Conservation (phyloP, 2,329 filamentous ascomycete genomes). For the Xylariales sp. region DNA sequence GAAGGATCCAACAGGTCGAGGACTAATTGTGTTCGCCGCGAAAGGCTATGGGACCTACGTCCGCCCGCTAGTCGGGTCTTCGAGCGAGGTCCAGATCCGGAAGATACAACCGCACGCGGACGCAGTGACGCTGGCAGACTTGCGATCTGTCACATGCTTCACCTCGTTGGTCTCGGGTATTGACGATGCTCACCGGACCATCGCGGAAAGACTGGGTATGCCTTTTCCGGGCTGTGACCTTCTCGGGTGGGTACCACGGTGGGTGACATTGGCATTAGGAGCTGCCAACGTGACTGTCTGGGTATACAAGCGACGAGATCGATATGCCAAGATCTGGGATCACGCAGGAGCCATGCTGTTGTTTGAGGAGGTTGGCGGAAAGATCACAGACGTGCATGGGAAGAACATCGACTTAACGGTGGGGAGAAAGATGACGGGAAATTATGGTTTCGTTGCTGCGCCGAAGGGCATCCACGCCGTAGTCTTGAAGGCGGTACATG, state of each 20-base stretch:
- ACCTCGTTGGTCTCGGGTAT: constrained; percentile 43
- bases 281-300: constrained; percentile 51
- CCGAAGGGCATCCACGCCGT: constrained; percentile 36
- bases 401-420: constrained; percentile 43
- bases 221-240: constrained; percentile 45
- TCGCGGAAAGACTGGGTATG: constrained; percentile 38
- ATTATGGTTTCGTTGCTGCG: constrained; percentile 54
- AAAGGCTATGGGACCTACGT: constrained; percentile 44
- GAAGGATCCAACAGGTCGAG: constrained; percentile 37
- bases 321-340: constrained; percentile 54
- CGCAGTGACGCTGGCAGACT: constrained; percentile 16
- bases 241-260: constrained; percentile 53
- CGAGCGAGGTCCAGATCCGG: constrained; percentile 19
- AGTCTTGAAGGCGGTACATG: constrained; percentile 36
- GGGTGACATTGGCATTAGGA: constrained; percentile 48
- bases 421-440: constrained; percentile 43
- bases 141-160: constrained; percentile 44
- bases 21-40: constrained; percentile 48
- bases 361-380: constrained; percentile 52
- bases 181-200: constrained; percentile 39
- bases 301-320: constrained; percentile 46
- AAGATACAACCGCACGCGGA: constrained; percentile 29
- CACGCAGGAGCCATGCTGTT: constrained; percentile 56
- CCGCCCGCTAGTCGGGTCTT: constrained; percentile 30
- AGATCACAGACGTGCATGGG: constrained; percentile 50